phyloP scores from a whole-genome alignment of 805 yeast genomes.

The Candida boidinii region DNA sequence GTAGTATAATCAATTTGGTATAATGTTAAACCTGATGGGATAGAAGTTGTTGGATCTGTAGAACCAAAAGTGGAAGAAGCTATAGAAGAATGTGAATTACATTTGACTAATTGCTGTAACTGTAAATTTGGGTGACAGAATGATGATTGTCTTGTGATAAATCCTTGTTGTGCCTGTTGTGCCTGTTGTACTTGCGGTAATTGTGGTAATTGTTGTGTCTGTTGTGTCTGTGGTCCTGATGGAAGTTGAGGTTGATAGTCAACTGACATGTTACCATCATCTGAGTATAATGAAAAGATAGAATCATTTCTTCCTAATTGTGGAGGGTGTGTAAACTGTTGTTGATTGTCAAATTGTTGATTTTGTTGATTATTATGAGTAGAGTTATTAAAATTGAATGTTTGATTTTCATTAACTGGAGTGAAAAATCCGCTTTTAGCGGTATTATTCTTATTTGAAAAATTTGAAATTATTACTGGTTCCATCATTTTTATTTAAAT shows the following conservation, averaged over 20 bases:
- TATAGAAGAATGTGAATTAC: background rate
- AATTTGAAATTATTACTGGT: no score
- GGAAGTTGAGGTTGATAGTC: no score
- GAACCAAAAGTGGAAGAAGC: slow-evolving; percentile 1
- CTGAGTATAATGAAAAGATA: slow-evolving; percentile 10
- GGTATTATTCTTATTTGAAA: no score
- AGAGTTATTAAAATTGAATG: background rate
- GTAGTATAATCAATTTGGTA: slow-evolving; percentile 24
- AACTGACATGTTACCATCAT: no score
- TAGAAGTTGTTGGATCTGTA: background rate
- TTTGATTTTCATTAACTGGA: no score
- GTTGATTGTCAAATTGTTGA: background rate
- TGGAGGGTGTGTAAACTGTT: no score
- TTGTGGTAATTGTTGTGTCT: no score
- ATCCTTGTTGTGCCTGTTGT: slow-evolving; percentile 1
- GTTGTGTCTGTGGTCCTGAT: no score
- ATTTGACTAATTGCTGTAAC: slow-evolving; percentile 13
- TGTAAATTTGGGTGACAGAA: slow-evolving; percentile 13
- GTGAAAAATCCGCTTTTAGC: no score
- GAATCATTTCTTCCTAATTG: slow-evolving; percentile 12
- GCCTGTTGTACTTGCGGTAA: slow-evolving; percentile 1
- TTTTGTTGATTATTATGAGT: background rate
- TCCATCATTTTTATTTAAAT: no score
- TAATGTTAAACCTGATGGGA: no score
- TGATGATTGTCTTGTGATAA: no score